These are phyloP conservation scores for Bryoglossum gracile DNA, from an alignment of 495 filamentous ascomycete species.

Conservation along the genomic window DNA sequence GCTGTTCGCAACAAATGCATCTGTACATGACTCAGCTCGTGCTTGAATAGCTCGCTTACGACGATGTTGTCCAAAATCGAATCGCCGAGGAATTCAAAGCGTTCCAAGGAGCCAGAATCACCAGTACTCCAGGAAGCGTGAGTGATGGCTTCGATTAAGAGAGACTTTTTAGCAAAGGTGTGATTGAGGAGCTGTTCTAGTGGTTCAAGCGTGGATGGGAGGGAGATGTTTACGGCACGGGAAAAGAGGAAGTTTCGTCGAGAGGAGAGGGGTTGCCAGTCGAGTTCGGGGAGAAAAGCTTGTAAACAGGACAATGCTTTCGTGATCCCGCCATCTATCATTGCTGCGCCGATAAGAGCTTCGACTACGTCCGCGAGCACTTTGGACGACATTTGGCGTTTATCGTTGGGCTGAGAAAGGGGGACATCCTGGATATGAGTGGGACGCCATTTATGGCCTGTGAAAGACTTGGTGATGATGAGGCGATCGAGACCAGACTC, in stretches of 20 bases:
- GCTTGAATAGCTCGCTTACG: conserved; percentile 43
- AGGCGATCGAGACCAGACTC: conserved; percentile 60
- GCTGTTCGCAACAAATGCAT: conserved; percentile 75
- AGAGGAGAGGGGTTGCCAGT: conserved; percentile 41
- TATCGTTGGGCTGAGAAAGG: conserved; percentile 8
- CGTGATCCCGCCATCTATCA: conserved; percentile 57
- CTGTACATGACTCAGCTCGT: conserved; percentile 41
- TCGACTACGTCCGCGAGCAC: conserved; percentile 87
- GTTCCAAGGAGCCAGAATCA: conserved; percentile 66
- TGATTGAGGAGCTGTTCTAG: conserved; percentile 61
- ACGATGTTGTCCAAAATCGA: conserved; percentile 77
- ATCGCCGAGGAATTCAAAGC: conserved; percentile 89
- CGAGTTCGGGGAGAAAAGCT: conserved; percentile 56
- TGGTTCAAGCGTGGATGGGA: conserved; percentile 19
- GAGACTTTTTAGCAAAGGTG: conserved; percentile 57
- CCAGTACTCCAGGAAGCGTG: conserved; percentile 60
- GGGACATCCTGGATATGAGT: conserved; percentile 50
- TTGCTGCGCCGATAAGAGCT: conserved; percentile 71
- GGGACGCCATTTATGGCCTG: conserved; percentile 63
- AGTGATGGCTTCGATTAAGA: conserved; percentile 81
- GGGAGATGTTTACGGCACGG: conserved; percentile 11
- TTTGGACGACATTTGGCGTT: conserved; percentile 59
- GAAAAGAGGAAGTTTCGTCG: conserved; percentile 22
- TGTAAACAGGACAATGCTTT: conserved; percentile 59
- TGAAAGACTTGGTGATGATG: conserved; percentile 65